These are phyloP conservation scores for Colletotrichum horii DNA, from an alignment of 2,329 filamentous ascomycete species.

Conservation along the genomic window DNA sequence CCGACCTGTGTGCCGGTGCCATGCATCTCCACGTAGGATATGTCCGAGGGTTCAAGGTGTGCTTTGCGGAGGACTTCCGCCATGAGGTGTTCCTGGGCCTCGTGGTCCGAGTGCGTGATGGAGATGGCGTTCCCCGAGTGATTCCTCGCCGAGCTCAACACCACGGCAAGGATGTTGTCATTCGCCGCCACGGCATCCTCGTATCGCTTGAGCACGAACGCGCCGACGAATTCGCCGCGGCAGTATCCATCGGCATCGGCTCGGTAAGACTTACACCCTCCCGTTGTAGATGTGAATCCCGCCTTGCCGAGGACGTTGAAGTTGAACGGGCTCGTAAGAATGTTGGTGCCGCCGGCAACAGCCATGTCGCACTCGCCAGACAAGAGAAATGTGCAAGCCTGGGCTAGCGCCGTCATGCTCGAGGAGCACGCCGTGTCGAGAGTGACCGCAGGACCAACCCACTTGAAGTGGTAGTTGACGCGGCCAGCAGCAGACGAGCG, in stretches of 20 bases:
- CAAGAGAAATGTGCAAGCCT: slow-evolving; percentile 33
- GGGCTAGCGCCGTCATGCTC: slow-evolving; percentile 37
- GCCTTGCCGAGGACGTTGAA: slow-evolving; percentile 18
- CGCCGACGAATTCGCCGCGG: slow-evolving; percentile 50
- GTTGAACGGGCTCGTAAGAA: slow-evolving; percentile 28
- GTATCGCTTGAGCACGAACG: slow-evolving; percentile 52
- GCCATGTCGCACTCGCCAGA: slow-evolving; percentile 35
- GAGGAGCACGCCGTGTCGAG: slow-evolving; percentile 44
- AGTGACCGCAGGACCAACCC: slow-evolving; percentile 35
- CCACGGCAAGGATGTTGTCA: slow-evolving; percentile 47
- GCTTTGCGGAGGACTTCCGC: slow-evolving; percentile 53
- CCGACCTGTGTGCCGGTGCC: slow-evolving; percentile 53
- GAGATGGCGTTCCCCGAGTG: slow-evolving; percentile 43
- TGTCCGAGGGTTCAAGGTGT: slow-evolving; percentile 24
- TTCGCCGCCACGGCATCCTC: slow-evolving; percentile 49
- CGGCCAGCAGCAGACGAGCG: background rate
- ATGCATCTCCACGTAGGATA: slow-evolving; percentile 44
- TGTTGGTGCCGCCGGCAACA: slow-evolving; percentile 43
- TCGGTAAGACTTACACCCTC: slow-evolving; percentile 37
- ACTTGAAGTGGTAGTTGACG: background rate
- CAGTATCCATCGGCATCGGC: slow-evolving; percentile 50
- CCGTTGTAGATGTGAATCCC: slow-evolving; percentile 32
- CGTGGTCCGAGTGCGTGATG: slow-evolving; percentile 27
- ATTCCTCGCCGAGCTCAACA: slow-evolving; percentile 42
- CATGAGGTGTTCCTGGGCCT: slow-evolving; percentile 38